These are phyloP conservation scores for Penicillium paneum DNA, from an alignment of 2,329 filamentous ascomycete genomes.

Conservation along the genomic window DNA sequence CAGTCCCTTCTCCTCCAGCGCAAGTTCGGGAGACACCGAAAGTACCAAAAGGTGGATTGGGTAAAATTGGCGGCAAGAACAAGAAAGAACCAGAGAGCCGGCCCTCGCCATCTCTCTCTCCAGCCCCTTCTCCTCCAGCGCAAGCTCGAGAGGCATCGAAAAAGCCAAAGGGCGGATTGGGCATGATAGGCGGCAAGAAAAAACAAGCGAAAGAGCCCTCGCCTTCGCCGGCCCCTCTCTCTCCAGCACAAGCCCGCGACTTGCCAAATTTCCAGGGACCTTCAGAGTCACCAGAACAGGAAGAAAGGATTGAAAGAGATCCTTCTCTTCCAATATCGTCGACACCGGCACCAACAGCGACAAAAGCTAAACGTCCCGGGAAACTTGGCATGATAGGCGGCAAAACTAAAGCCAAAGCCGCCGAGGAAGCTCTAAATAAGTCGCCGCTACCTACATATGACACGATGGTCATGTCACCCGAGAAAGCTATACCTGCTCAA, in stretches of 20 bases:
- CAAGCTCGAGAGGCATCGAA: neutral
- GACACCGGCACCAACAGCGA: constrained; percentile 5
- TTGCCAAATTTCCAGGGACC: constrained; percentile 4
- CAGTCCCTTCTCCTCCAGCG: neutral
- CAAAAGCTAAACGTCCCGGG: constrained; percentile 22
- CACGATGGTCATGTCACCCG: neutral
- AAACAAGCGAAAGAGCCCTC: constrained; percentile 13
- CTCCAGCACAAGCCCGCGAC: neutral
- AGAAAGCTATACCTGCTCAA: neutral
- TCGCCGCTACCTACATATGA: constrained; percentile 2
- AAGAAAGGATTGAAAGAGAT: neutral
- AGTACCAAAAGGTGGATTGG: constrained; percentile 9
- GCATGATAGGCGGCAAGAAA: constrained; percentile 20
- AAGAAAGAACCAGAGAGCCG: constrained; percentile 13
- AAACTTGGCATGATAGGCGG: constrained; percentile 40
- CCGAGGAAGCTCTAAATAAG: constrained; percentile 1
- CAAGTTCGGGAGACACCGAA: neutral
- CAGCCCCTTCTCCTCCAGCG: neutral
- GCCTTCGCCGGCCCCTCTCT: constrained; percentile 15
- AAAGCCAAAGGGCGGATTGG: constrained; percentile 10
- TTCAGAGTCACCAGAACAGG: neutral
- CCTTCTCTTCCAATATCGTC: constrained; percentile 6
- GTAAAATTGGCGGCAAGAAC: constrained; percentile 18
- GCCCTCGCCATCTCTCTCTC: constrained; percentile 5
- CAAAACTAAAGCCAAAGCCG: constrained; percentile 20